A percentile compares a stretch with the other conserved stretches of the same genome.
Evolutionary conservation across 73 alveolate genomes (phyloP).

Genomic region (Blepharisma japonicum): DNA sequence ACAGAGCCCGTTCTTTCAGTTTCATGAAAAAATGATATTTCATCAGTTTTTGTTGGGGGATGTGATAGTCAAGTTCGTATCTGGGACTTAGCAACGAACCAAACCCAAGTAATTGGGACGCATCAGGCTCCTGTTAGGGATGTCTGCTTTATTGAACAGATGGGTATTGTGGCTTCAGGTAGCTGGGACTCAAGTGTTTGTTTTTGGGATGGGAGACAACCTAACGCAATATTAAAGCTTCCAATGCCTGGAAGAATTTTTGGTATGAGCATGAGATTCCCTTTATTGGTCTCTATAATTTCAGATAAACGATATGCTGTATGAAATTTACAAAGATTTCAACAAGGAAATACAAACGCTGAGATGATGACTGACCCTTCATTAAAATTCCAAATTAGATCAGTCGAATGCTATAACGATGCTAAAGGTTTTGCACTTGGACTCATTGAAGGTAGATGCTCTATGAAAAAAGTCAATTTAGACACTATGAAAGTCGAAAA

Average conservation of each 20-base stretch:
- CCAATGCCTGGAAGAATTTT: neutral
- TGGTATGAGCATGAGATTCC: conserved; percentile 15
- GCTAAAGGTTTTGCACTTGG: conserved; percentile 34
- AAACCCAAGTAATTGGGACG: neutral
- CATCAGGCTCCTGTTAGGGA: conserved; percentile 25
- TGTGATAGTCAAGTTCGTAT: conserved; percentile 24
- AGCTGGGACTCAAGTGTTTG: conserved; percentile 14
- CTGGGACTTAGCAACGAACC: conserved; percentile 28
- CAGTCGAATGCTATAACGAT: conserved; percentile 13
- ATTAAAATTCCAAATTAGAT: conserved; percentile 5
- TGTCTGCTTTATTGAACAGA: conserved; percentile 1
- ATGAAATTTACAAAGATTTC: neutral
- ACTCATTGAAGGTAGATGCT: conserved; percentile 31
- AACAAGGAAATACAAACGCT: neutral
- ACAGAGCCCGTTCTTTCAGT: conserved; percentile 25
- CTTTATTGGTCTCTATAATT: conserved; percentile 6
- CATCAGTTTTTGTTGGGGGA: conserved; percentile 24
- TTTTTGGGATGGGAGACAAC: conserved; percentile 17
- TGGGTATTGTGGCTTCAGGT: neutral
- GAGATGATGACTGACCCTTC: neutral
- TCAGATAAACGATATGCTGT: conserved; percentile 17
- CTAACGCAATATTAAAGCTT: neutral
- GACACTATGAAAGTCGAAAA: neutral
- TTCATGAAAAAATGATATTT: conserved; percentile 12
- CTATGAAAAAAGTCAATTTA: conserved; percentile 26